Base-by-base conservation (phyloP, 169 alveolate genomes). In the Toxoplasma gondii region DNA sequence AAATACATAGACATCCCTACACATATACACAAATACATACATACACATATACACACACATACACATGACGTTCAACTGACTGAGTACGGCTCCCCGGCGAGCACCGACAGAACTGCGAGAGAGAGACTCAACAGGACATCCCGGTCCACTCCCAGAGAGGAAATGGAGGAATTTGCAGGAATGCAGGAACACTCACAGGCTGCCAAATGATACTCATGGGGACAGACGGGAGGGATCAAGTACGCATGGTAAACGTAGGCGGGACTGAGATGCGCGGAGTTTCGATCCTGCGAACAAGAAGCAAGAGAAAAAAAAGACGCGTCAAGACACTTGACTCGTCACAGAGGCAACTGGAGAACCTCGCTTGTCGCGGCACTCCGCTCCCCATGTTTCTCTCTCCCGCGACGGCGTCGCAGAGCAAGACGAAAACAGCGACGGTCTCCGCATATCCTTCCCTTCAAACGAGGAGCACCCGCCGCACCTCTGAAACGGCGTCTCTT, bases 211-310 rank as follows among this genome's bases (percentile, higher is more conserved):
- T 53, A 78, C 27, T 87, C 83, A 43, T 93, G 95, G 31, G 95
- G 95, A 38, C 43, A 16, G 0, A 93, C 39, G 16, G 95, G 95
- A 12, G 95, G 95, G 12, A 93, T 45, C 39, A 93, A 83, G 78
- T 93, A 93, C 12, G 95, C 95, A 41, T 93, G 95, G 38, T 88
- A 88, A 0, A 93, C 86, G 90, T 86, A 78, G 31, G 95, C 93
- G 80, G 80, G 84, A 2, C 64, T 27, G 31, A 17, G 70, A 12
- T 82, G 31, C 1, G 93, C 81, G 24, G 88, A 54, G 39, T 78
- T 38, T 53, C 93, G 44, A 34, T 88, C 95, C 95, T 93, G 82
- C 34, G 39, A 9, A 24, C 22, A 53, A 38, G 12, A 29, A 19
- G 41, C 22, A 38, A 38, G 41, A 38, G 17, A 4, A 9, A 80